These are phyloP conservation scores for Daldinia concentrica DNA, from an alignment of 495 filamentous ascomycete species.

Conservation along the genomic window DNA sequence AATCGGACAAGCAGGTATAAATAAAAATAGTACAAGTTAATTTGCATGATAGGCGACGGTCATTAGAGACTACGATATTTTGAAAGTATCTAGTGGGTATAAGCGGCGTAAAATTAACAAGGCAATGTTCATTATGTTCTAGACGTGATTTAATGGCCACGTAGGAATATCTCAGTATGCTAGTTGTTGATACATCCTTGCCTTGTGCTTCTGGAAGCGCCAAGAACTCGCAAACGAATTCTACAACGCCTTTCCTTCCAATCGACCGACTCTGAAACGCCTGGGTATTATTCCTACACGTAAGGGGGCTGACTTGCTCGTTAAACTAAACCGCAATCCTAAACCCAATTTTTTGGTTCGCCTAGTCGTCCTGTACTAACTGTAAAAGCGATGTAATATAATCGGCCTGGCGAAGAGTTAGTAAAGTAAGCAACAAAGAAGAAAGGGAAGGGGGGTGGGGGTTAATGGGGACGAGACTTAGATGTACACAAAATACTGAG, in stretches of 20 bases:
- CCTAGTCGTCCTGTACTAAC: conserved; percentile 46
- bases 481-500: not conserved
- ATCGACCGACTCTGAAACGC: conserved; percentile 27
- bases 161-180: not conserved
- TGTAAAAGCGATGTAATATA: conserved; percentile 46
- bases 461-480: conserved; percentile 8
- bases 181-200: not conserved
- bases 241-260: conserved; percentile 3
- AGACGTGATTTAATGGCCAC: not conserved
- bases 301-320: conserved; percentile 8
- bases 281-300: conserved; percentile 36
- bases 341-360: not conserved
- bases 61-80: not conserved
- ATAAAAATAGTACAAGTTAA: conserved; percentile 35
- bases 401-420: conserved; percentile 37
- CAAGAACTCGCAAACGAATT: conserved; percentile 2
- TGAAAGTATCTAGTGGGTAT: not conserved
- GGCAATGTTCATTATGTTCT: not conserved
- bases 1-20: conserved; percentile 35
- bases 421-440: conserved; percentile 5
- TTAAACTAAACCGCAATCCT: conserved; percentile 10
- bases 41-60: not conserved
- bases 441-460: conserved; percentile 34
- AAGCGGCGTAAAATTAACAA: not conserved
- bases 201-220: not conserved